phyloP scores from a whole-genome alignment of 2,329 filamentous ascomycete genomes.

The Niveomyces coronatus region DNA sequence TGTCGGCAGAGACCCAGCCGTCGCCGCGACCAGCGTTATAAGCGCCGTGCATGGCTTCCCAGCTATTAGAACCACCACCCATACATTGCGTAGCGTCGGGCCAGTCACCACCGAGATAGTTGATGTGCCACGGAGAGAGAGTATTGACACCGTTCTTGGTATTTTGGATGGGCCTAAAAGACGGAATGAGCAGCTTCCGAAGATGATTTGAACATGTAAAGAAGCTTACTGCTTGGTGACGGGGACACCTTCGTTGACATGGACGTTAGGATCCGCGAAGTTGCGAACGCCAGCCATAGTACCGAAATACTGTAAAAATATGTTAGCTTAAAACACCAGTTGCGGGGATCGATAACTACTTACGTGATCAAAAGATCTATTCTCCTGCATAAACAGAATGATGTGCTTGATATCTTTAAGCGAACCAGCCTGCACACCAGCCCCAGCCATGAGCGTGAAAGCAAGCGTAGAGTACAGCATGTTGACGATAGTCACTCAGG shows the following conservation, averaged over 20 bases:
- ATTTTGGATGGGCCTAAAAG: conserved; percentile 23
- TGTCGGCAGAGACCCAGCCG: conserved; percentile 29
- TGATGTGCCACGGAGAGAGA: conserved; percentile 39
- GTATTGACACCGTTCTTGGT: conserved; percentile 31
- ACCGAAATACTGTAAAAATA: conserved; percentile 36
- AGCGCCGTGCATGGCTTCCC: conserved; percentile 39
- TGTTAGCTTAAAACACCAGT: background rate
- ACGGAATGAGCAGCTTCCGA: background rate
- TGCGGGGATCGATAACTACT: conserved; percentile 3
- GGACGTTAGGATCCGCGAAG: conserved; percentile 34
- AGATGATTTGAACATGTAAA: background rate
- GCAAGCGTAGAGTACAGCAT: conserved; percentile 8
- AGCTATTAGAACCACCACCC: conserved; percentile 39
- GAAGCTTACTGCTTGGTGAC: conserved; percentile 37
- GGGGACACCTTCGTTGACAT: conserved; percentile 25
- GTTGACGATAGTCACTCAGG: background rate
- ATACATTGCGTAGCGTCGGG: conserved; percentile 41
- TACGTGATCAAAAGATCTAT: conserved; percentile 23
- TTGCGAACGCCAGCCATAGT: conserved; percentile 43
- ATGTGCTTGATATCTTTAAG: conserved; percentile 44
- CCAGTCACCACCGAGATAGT: conserved; percentile 37
- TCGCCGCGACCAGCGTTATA: conserved; percentile 39
- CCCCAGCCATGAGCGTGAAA: conserved; percentile 12
- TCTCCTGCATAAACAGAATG: conserved; percentile 46
- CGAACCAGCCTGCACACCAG: conserved; percentile 23